A percentile compares a stretch with the other conserved stretches of the same genome.
Evolutionary conservation across 2,329 filamentous ascomycete genomes (phyloP).

Genomic region (Zalaria sp.): DNA sequence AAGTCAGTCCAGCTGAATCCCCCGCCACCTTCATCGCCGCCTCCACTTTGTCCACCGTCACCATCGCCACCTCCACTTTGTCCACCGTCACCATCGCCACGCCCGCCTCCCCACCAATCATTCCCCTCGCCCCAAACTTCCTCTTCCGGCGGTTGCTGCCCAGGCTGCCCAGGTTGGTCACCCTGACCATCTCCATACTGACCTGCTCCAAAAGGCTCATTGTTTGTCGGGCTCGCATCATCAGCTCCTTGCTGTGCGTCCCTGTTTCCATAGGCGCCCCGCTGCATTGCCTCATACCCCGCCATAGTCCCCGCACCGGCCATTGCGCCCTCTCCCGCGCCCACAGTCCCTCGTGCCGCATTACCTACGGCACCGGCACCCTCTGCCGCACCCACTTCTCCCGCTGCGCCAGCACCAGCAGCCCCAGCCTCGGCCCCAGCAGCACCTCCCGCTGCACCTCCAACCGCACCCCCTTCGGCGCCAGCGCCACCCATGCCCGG

Average conservation of each 20-base stretch:
- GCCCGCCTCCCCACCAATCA: slow-evolving; percentile 16
- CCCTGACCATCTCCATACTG: slow-evolving; percentile 4
- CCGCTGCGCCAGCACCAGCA: slow-evolving; percentile 23
- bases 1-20: slow-evolving; percentile 9
- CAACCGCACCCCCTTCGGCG: slow-evolving; percentile 23
- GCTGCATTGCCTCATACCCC: slow-evolving; percentile 49
- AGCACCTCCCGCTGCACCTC: slow-evolving; percentile 23
- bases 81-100: slow-evolving; percentile 20
- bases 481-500: slow-evolving; percentile 23
- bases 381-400: slow-evolving; percentile 20
- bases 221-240: slow-evolving; percentile 17
- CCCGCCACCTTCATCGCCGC: slow-evolving; percentile 16
- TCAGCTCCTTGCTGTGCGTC: slow-evolving; percentile 10
- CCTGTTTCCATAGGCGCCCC: slow-evolving; percentile 26
- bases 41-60: slow-evolving; percentile 16
- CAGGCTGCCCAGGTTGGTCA: slow-evolving; percentile 4
- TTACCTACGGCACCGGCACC: slow-evolving; percentile 15
- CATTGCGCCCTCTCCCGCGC: slow-evolving; percentile 26
- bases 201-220: slow-evolving; percentile 14
- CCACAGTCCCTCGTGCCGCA: slow-evolving; percentile 16
- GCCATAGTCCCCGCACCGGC: slow-evolving; percentile 44
- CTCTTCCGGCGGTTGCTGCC: slow-evolving; percentile 7
- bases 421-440: slow-evolving; percentile 19
- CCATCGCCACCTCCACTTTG: slow-evolving; percentile 17
- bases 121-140: slow-evolving; percentile 14